Percentiles rank a stretch among this genome's conserved stretches.
Conservation (phyloP, 2,329 filamentous ascomycete species). For the Sclerotinia spermophila region DNA sequence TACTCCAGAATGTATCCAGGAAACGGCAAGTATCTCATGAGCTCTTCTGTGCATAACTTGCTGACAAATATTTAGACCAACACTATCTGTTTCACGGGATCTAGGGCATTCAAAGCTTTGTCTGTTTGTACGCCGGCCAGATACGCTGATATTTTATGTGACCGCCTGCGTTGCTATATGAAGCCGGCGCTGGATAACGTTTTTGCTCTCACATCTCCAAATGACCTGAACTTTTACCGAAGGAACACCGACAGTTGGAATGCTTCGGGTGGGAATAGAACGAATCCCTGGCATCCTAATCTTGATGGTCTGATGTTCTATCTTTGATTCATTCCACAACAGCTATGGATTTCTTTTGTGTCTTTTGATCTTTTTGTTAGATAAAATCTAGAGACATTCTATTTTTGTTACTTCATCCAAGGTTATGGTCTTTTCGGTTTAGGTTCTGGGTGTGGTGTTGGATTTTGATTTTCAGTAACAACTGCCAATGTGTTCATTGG, state of each 20-base stretch:
- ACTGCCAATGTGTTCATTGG: background rate
- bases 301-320: constrained; percentile 1
- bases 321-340: background rate
- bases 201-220: background rate
- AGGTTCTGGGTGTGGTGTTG: background rate
- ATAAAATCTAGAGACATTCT: background rate
- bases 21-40: constrained; percentile 41
- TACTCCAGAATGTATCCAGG: background rate
- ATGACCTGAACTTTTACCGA: background rate
- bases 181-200: constrained; percentile 28
- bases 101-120: constrained; percentile 78
- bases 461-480: background rate
- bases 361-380: background rate
- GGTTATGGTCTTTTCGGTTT: background rate
- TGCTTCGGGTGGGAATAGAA: background rate
- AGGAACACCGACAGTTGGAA: background rate
- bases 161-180: constrained; percentile 69
- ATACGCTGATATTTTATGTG: constrained; percentile 82
- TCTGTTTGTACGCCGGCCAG: constrained; percentile 82
- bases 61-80: constrained; percentile 57
- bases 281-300: background rate
- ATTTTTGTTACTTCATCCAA: too few species aligned
- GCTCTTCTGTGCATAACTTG: too few species aligned
- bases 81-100: constrained; percentile 74
- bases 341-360: too few species aligned